Conservation (phyloP, 345 rosid species). For the Lumnitzera racemosa region DNA sequence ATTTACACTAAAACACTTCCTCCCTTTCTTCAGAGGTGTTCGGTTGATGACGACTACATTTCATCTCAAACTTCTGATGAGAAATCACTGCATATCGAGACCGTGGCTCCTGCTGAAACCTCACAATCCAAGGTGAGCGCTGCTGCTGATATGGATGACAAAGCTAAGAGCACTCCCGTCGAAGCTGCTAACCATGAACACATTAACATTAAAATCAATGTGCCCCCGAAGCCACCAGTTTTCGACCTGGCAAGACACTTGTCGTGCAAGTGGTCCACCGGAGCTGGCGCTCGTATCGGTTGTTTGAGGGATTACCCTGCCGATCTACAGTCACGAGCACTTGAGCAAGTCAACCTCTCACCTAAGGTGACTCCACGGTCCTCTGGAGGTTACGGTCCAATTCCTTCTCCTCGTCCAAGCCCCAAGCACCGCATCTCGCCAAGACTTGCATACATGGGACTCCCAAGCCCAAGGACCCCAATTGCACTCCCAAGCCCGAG, state of each 20-base stretch:
- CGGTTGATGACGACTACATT: conserved; percentile 61
- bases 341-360: conserved; percentile 81
- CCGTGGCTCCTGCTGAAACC: conserved; percentile 5
- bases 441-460: conserved; percentile 67
- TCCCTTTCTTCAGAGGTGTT: conserved; percentile 37
- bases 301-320: conserved; percentile 83
- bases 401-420: conserved; percentile 90
- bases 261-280: conserved; percentile 66
- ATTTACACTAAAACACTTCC: neutral
- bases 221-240: conserved; percentile 1
- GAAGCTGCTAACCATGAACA: conserved; percentile 9
- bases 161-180: neutral
- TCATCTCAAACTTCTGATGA: conserved; percentile 11
- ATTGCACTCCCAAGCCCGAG: neutral
- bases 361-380: conserved; percentile 48
- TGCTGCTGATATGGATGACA: conserved; percentile 1
- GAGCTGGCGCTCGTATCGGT: conserved; percentile 79
- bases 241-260: conserved; percentile 26
- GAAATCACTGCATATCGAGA: conserved; percentile 11
- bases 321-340: conserved; percentile 58
- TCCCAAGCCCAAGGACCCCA: conserved; percentile 60
- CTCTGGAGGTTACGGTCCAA: conserved; percentile 40
- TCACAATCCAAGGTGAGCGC: conserved; percentile 1
- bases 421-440: conserved; percentile 71
- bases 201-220: neutral